phyloP scores from a whole-genome alignment of 75 land plant genomes.

The Ceratopteris richardii region DNA sequence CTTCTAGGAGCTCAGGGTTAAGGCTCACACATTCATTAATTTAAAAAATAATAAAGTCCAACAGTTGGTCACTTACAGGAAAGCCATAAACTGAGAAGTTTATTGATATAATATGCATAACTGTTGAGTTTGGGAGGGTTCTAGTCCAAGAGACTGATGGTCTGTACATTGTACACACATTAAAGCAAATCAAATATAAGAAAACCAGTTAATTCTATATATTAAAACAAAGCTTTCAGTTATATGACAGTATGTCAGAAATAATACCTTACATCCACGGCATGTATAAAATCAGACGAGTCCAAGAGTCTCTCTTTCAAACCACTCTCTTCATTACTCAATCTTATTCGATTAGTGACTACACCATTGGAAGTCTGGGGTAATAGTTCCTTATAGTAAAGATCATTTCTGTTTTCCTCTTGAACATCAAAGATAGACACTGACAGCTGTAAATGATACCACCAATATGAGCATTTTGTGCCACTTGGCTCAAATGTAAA shows the following conservation, averaged over 20 bases:
- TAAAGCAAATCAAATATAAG: background rate
- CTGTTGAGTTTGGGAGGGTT: background rate
- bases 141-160: slow-evolving; percentile 1
- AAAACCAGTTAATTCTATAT: background rate
- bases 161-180: slow-evolving; percentile 1
- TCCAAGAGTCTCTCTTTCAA: background rate
- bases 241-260: no score
- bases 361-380: slow-evolving; percentile 2
- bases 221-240: no score
- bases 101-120: slow-evolving; percentile 32
- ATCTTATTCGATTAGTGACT: background rate
- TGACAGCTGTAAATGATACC: slow-evolving; percentile 2
- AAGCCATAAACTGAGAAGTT: slow-evolving; percentile 97
- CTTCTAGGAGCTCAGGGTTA: no score
- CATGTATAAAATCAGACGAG: background rate
- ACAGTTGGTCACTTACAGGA: slow-evolving; percentile 87
- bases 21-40: no score
- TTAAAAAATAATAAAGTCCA: no score
- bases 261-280: background rate
- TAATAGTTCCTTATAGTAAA: background rate
- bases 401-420: background rate
- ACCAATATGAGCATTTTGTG: background rate
- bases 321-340: background rate
- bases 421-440: slow-evolving; percentile 5
- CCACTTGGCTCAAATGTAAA: background rate